Evolutionary conservation across 805 yeast genomes (phyloP).

Genomic region (Yarrowia deformans): DNA sequence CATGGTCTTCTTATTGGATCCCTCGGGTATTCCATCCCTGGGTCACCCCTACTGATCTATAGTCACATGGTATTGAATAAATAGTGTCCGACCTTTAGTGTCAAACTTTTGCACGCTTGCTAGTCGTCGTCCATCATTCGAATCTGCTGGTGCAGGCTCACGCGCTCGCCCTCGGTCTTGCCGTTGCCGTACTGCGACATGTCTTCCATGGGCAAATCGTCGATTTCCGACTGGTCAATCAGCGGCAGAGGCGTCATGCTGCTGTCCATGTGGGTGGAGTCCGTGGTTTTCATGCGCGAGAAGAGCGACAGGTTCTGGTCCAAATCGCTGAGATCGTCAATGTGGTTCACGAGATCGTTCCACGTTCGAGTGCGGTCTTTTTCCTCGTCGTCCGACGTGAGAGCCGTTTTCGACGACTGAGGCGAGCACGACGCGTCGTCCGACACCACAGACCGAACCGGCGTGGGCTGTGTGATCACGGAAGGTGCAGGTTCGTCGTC

Average conservation of each 20-base stretch:
- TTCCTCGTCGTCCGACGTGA: slow-evolving; percentile 33
- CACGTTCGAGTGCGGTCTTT: slow-evolving; percentile 11
- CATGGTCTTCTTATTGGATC: too few species aligned
- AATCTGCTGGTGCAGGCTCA: slow-evolving; percentile 36
- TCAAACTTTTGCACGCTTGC: slow-evolving; percentile 6
- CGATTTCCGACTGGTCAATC: slow-evolving; percentile 39
- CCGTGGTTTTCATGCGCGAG: slow-evolving; percentile 32
- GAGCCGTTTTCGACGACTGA: slow-evolving; percentile 18
- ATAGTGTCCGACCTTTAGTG: slow-evolving; percentile 8
- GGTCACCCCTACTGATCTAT: neutral
- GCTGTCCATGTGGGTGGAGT: slow-evolving; percentile 14
- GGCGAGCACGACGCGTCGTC: slow-evolving; percentile 28
- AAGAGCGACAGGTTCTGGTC: neutral
- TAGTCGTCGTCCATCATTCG: slow-evolving; percentile 36
- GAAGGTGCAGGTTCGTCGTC: slow-evolving; percentile 1
- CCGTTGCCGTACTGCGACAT: slow-evolving; percentile 14
- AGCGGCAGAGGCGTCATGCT: slow-evolving; percentile 11
- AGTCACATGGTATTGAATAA: slow-evolving; percentile 16
- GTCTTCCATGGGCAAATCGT: slow-evolving; percentile 39
- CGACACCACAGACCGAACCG: slow-evolving; percentile 7
- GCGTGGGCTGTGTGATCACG: neutral
- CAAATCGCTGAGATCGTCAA: slow-evolving; percentile 26
- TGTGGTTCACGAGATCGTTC: slow-evolving; percentile 37
- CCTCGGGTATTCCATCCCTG: too few species aligned
- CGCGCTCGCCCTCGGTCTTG: neutral